Conservation (phyloP, 225 moss, liverwort and hornwort species). For the Polytrichum formosum region DNA sequence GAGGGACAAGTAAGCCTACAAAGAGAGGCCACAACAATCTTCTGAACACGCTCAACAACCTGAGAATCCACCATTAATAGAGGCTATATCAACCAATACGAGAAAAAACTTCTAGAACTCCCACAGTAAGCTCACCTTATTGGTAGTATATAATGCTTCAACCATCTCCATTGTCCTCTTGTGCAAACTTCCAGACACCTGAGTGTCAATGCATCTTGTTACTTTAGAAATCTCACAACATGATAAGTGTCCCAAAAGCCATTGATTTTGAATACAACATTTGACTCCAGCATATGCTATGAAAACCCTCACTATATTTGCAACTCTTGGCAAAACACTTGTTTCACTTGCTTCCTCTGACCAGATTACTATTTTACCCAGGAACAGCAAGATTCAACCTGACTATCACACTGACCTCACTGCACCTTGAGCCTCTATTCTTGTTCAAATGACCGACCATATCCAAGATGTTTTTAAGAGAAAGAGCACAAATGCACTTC, state of each 20-base stretch:
- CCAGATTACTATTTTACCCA: too few species aligned
- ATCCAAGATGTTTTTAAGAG: too few species aligned
- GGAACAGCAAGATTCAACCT: too few species aligned
- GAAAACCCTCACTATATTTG: too few species aligned
- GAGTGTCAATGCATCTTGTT: background rate
- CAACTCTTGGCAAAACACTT: constrained; percentile 42
- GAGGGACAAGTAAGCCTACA: constrained; percentile 91
- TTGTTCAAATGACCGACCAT: too few species aligned
- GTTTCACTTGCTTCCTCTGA: too few species aligned
- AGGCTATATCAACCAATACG: background rate
- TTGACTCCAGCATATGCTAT: too few species aligned
- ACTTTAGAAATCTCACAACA: too few species aligned
- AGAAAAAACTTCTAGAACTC: background rate
- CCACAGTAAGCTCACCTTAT: constrained; percentile 51
- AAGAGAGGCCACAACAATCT: background rate
- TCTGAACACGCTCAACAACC: background rate
- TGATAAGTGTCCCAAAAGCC: too few species aligned
- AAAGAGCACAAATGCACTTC: constrained; percentile 19
- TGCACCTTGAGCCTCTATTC: too few species aligned
- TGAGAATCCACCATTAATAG: background rate
- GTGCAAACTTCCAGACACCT: constrained; percentile 80
- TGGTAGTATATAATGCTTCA: constrained; percentile 86
- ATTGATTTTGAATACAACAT: too few species aligned
- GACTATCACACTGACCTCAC: too few species aligned
- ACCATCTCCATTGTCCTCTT: constrained; percentile 93